Base-by-base conservation (phyloP, 1,284 basidiomycete genomes). In the Trametes polyzona region DNA sequence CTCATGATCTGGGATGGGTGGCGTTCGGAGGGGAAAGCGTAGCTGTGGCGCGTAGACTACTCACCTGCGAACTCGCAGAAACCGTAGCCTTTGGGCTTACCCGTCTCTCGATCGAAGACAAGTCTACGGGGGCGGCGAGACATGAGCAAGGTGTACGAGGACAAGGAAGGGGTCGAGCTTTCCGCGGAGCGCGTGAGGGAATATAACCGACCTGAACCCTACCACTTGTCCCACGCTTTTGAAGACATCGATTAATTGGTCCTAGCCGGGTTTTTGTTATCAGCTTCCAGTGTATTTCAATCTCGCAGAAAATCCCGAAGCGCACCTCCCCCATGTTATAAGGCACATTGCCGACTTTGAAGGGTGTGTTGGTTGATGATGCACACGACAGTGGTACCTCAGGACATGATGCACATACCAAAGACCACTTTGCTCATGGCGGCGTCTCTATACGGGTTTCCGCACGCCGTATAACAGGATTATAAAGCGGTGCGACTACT, bases 21-120 rank as follows among this genome's bases (percentile, higher is more conserved):
- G 8, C 6, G 10, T 37, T 27, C 6, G 1, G 17, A 26, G 32
- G 16, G 29, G 35, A 9, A 23, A 26, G 1, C 33, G 32, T 27
- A 12, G 16, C 4, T 1, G 16, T 11, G 7, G n/a, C 16, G 37
- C 3, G 9, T 4, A 17, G 16, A n/a, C 74, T 65, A 80, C 84
- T 74, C 81, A 95, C 94, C 94, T 67, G 92, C 88, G 72, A 95
- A 98, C 82, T 97, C 95, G 78, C 95, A 96, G 72, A 98, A 98
- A 12, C 96, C 96, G 71, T 97, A 99, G 14, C 97, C 96, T 75
- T 93, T 95, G 47, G 95, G 93, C 73, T 96, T 95, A 55, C 96
- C 95, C 17, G 95, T 97, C 57, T 95, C 92, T 65, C 93, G 82
- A 78, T 99, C 96, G 75, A 95, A 98, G 50, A 98, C 96, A 62